A percentile compares a stretch with the other conserved stretches of the same genome.
phyloP scores from a whole-genome alignment of 371 early-diverging fungal genomes.

The Cladochytrium tenue region DNA sequence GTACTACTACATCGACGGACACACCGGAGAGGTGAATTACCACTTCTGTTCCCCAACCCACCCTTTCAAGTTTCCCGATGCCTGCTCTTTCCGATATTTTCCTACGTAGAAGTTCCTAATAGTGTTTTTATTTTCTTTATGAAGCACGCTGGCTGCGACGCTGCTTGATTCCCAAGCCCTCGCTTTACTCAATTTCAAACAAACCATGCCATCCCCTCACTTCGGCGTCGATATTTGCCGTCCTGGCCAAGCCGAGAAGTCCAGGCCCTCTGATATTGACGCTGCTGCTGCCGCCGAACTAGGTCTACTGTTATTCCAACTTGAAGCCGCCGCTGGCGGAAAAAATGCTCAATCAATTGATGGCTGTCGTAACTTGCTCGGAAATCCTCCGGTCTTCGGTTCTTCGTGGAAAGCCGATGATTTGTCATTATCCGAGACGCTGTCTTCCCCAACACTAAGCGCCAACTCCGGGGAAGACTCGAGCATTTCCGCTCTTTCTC shows the following conservation, averaged over 20 bases:
- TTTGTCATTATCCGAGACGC: neutral
- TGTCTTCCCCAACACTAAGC: neutral
- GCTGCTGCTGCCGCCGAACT: neutral
- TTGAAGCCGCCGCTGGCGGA: neutral
- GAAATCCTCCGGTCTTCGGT: neutral
- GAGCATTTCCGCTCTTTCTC: neutral
- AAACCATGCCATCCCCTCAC: neutral
- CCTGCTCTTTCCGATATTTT: neutral
- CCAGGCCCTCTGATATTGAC: neutral
- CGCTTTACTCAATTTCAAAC: neutral
- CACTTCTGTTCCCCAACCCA: too few relatives aligned
- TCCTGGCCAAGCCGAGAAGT: neutral
- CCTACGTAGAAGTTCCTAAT: neutral
- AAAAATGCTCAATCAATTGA: too few relatives aligned
- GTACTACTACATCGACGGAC: slow-evolving; percentile 3
- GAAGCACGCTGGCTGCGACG: neutral
- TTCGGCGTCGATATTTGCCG: neutral
- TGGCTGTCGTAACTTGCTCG: neutral
- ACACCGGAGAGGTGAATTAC: slow-evolving; percentile 6
- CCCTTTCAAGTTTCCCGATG: neutral
- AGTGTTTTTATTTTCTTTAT: too few relatives aligned
- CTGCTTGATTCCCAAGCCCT: neutral
- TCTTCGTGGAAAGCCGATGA: neutral
- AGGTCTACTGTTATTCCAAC: neutral
- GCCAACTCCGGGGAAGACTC: neutral